A percentile compares a stretch with the other conserved stretches of the same genome.
Evolutionary conservation across 2,329 filamentous ascomycete genomes (phyloP).

Genomic region (Aspergillus nomiae): DNA sequence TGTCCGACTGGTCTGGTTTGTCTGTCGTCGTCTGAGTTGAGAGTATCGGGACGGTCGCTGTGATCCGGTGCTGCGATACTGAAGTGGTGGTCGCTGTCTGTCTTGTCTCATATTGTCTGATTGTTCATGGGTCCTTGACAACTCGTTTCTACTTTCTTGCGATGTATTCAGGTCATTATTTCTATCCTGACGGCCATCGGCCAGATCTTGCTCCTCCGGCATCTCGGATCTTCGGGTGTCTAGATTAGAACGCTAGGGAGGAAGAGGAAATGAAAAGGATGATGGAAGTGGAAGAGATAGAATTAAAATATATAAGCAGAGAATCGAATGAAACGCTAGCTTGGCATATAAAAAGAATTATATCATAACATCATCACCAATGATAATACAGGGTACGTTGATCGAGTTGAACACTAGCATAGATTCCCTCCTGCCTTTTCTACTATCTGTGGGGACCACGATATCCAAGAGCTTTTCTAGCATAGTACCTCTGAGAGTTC

Average conservation of each 20-base stretch:
- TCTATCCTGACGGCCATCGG: not conserved
- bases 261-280: not conserved
- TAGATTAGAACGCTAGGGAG: not conserved
- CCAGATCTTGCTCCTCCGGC: not conserved
- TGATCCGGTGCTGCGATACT: not conserved
- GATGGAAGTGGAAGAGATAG: rapidly evolving
- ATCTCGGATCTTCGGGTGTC: not conserved
- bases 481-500: not conserved
- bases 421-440: not conserved
- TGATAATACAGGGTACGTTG: too few species aligned
- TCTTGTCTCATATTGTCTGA: not conserved
- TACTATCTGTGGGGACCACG: not conserved
- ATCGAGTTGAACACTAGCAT: too few species aligned
- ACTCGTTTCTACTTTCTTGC: not conserved
- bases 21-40: not conserved
- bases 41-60: not conserved
- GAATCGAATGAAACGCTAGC: not conserved
- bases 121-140: rapidly evolving
- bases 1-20: not conserved
- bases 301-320: not conserved
- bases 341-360: not conserved
- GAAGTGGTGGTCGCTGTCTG: not conserved
- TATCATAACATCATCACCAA: too few species aligned
- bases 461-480: not conserved
- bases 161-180: not conserved